Evolutionary conservation across 495 filamentous ascomycete species (phyloP), one percentile per base, ranked within the genome.

Genomic region (Jackrogersella minutella): DNA sequence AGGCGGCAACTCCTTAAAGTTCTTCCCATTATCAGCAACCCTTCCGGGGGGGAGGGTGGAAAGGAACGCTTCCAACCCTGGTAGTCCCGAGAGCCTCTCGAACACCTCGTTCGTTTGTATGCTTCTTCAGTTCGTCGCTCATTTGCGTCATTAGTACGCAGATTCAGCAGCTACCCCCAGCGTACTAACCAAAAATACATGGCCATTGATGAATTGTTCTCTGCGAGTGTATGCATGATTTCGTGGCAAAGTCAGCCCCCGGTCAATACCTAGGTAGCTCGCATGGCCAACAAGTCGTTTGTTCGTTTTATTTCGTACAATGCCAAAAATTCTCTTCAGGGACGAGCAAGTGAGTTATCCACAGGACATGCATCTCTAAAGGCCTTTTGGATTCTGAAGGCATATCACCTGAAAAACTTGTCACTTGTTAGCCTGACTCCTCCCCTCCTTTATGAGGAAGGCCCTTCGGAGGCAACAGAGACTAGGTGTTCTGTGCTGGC

Each of bases 141-240:
- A 68, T 71, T 74, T 74, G 72, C 74, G 71, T 74, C 72, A 76
- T 74, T 73, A 76, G 68, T 40, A 60, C 58, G 64, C 72, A 70
- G 72, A 60, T 65, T 67, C 54, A 70, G 55, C 40, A 67, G 36
- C 54, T 70, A 71, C 66, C 50, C 68, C 49, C 58, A 75, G 73
- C 63, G 73, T 71, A 57, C 60, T 70, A 73, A 64, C 68, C 71
- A 59, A 58, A 68, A 68, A 57, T 59, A 52, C 59, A 61, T 49
- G 54, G 36, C n/a, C 63, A 66, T 28, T 68, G 71, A 65, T 75
- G 70, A 71, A 73, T 69, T 73, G 73, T 75, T 68, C 64, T 71
- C 71, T 73, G 73, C 71, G 66, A 64, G 61, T 64, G 66, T 70
- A 79, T 81, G 79, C 79, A 80, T 75, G 77, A 73, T 73, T 77